These are phyloP conservation scores for Pinus albicaulis DNA, from an alignment of 75 land plant species.

Conservation along the genomic window DNA sequence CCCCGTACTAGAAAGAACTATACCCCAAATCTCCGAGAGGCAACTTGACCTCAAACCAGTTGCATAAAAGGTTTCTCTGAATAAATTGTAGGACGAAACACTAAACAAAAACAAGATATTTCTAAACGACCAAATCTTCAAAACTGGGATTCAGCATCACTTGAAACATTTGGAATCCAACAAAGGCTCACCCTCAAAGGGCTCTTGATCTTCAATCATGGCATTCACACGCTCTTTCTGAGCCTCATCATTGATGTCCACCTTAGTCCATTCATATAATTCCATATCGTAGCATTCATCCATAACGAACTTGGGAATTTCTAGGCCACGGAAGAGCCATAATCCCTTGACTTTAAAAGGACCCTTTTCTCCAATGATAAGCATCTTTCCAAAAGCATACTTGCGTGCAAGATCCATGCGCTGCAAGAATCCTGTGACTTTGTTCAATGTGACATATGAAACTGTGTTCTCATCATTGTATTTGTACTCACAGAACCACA, in stretches of 20 bases:
- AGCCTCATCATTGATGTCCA: constrained; percentile 71
- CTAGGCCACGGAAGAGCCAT: constrained; percentile 95
- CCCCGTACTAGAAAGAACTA: background rate
- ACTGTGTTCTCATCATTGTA: constrained; percentile 96
- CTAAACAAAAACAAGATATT: background rate
- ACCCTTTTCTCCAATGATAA: constrained; percentile 68
- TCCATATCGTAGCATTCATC: constrained; percentile 95
- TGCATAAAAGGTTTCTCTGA: background rate
- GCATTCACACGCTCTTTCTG: constrained; percentile 88
- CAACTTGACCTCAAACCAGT: background rate
- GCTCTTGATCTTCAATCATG: constrained; percentile 92
- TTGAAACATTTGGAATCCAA: constrained; percentile 97
- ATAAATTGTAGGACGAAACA: background rate
- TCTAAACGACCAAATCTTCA: background rate
- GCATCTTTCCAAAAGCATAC: constrained; percentile 95
- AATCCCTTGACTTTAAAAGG: constrained; percentile 93
- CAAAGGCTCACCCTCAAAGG: constrained; percentile 81
- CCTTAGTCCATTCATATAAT: constrained; percentile 91
- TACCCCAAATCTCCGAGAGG: background rate
- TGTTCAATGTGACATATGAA: constrained; percentile 92
- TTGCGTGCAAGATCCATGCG: constrained; percentile 92
- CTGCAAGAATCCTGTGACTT: constrained; percentile 92
- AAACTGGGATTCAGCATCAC: constrained; percentile 22
- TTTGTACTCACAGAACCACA: constrained; percentile 99
- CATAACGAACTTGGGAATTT: constrained; percentile 78